Conservation (phyloP, 2,329 filamentous ascomycete species). For the Colletotrichum sp. region DNA sequence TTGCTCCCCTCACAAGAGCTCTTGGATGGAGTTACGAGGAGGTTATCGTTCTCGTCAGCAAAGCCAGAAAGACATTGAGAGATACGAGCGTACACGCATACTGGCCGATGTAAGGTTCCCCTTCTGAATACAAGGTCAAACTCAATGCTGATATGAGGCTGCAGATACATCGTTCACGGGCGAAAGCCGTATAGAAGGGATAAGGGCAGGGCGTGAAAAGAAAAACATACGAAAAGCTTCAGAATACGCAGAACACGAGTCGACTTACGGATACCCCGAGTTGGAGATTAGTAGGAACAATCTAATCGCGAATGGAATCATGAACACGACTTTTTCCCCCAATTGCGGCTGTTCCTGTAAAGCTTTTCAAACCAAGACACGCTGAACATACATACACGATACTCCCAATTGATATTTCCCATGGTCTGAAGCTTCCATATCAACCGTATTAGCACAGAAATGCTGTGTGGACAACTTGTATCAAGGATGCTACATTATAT, state of each 20-base stretch:
- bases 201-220: background rate
- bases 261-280: background rate
- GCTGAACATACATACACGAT: background rate
- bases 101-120: constrained; percentile 3
- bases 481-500: background rate
- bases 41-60: constrained; percentile 24
- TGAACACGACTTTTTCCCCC: background rate
- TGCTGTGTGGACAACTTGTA: background rate
- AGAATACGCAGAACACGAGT: background rate
- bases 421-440: background rate
- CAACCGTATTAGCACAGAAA: background rate
- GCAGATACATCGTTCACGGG: constrained; percentile 2
- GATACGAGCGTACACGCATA: constrained; percentile 29
- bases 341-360: background rate
- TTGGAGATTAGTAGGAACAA: background rate
- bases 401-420: background rate
- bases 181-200: background rate
- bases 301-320: background rate
- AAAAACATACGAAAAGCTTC: background rate
- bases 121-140: background rate
- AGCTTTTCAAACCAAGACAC: background rate
- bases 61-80: constrained; percentile 26
- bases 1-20: constrained; percentile 40
- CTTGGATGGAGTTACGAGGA: constrained; percentile 37
- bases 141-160: background rate